Evolutionary conservation across 208 protist genomes (phyloP).

Genomic region (Acanthamoeba pearcei): DNA sequence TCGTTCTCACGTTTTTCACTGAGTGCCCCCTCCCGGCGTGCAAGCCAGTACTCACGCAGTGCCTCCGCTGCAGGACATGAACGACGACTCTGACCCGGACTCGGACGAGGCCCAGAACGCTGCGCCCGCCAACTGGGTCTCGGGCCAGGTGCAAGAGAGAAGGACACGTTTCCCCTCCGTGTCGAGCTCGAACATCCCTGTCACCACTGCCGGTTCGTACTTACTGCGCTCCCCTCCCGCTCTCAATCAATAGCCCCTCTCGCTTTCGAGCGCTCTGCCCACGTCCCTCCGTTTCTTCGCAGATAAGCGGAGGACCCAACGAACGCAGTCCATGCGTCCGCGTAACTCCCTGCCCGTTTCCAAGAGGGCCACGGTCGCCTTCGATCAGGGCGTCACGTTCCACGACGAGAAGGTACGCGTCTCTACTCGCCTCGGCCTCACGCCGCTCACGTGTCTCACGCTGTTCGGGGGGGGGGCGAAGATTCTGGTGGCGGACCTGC

Average conservation of each 20-base stretch:
- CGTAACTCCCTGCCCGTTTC: neutral
- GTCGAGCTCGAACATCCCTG: neutral
- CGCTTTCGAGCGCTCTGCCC: neutral
- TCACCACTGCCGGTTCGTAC: neutral
- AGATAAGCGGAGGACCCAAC: neutral
- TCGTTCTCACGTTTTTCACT: neutral
- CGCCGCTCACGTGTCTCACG: neutral
- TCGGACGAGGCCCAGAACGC: neutral
- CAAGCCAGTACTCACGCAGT: neutral
- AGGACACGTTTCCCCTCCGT: neutral
- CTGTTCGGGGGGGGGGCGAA: neutral
- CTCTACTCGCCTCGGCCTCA: neutral
- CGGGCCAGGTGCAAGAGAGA: neutral
- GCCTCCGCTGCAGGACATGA: neutral
- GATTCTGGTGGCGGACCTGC: neutral
- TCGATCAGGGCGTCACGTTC: neutral
- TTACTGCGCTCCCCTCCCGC: neutral
- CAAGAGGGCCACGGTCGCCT: neutral
- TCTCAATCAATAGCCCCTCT: too few species aligned
- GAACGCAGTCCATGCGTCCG: neutral
- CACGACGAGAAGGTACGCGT: neutral
- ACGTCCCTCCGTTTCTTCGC: too few species aligned
- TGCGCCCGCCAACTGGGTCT: neutral
- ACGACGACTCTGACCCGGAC: conserved; percentile 5
- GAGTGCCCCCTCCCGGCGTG: neutral